Percentiles rank a stretch among this genome's conserved stretches.
Conservation (phyloP, 441 rosid genomes). For the Erysimum cheiri region DNA sequence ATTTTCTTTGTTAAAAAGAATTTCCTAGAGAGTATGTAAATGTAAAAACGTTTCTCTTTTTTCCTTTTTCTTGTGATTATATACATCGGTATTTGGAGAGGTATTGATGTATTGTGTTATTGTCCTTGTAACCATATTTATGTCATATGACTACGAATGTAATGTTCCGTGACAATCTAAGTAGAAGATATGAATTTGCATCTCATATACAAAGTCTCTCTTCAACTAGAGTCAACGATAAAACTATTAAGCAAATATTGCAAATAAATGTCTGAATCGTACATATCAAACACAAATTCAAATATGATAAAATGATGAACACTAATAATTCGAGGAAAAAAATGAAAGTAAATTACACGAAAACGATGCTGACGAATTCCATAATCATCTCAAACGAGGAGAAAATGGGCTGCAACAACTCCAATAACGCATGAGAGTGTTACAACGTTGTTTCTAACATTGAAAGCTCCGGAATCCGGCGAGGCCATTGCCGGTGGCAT, state of each 20-base stretch:
- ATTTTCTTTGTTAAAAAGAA: background rate
- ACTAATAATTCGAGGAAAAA: slow-evolving; percentile 23
- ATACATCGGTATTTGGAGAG: background rate
- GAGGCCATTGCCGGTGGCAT: slow-evolving; percentile 37
- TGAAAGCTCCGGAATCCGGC: slow-evolving; percentile 40
- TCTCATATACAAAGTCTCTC: slow-evolving; percentile 24
- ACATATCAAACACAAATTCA: slow-evolving; percentile 36
- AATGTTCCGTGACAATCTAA: slow-evolving; percentile 9
- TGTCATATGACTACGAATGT: slow-evolving; percentile 5
- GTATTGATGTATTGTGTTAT: background rate
- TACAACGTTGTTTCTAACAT: slow-evolving; percentile 31
- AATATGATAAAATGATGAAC: slow-evolving; percentile 30
- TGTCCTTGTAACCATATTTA: background rate
- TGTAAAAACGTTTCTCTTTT: background rate
- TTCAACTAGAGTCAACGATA: slow-evolving; percentile 31
- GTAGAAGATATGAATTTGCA: slow-evolving; percentile 30
- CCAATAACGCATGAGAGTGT: slow-evolving; percentile 34
- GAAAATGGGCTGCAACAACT: slow-evolving; percentile 30
- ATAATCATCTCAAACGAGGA: slow-evolving; percentile 36
- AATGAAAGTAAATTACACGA: slow-evolving; percentile 31
- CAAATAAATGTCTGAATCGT: slow-evolving; percentile 44
- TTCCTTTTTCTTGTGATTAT: background rate
- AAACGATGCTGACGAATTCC: slow-evolving; percentile 18
- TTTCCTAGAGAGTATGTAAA: background rate
- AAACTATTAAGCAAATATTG: slow-evolving; percentile 23